Percentiles rank a stretch among this genome's conserved stretches.
Conservation (phyloP, 768 basidiomycete species). For the Asterophora parasitica region DNA sequence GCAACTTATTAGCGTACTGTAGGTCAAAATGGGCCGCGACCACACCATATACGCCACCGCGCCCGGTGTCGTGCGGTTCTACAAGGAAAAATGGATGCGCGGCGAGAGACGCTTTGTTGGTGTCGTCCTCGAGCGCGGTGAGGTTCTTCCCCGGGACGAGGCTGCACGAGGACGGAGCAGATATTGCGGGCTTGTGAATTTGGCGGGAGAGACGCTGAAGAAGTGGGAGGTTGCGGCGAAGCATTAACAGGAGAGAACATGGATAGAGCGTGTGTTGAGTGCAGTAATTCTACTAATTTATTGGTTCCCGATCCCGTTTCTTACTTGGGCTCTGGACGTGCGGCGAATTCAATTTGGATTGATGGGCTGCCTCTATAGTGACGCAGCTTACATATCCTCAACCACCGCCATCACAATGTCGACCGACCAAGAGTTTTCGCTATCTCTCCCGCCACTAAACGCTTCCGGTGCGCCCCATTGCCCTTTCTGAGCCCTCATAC, state of each 20-base stretch:
- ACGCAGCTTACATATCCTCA: too few species aligned
- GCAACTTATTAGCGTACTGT: conserved; percentile 10
- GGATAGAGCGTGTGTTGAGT: too few species aligned
- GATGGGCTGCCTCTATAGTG: too few species aligned
- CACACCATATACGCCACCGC: conserved; percentile 90
- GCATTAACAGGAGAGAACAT: conserved; percentile 10
- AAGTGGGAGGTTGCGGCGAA: conserved; percentile 14
- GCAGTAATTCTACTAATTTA: too few species aligned
- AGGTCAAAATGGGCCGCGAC: conserved; percentile 92
- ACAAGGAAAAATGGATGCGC: conserved; percentile 73
- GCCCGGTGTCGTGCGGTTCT: conserved; percentile 93
- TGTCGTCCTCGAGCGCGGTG: conserved; percentile 75
- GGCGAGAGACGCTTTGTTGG: conserved; percentile 79
- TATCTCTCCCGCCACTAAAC: conserved; percentile 11
- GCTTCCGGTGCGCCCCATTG: conserved; percentile 7
- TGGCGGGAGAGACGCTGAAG: conserved; percentile 33
- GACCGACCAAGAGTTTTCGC: too few species aligned
- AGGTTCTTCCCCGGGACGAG: conserved; percentile 84
- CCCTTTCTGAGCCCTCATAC: not conserved
- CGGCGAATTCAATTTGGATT: too few species aligned
- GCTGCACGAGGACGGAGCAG: conserved; percentile 71
- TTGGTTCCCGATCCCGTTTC: too few species aligned
- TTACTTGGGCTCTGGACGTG: too few species aligned
- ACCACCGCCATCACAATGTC: too few species aligned
- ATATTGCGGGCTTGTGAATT: conserved; percentile 73